These are phyloP conservation scores for Yamadazyma epiphylla DNA, from an alignment of 1,139 yeast species.

Conservation along the genomic window DNA sequence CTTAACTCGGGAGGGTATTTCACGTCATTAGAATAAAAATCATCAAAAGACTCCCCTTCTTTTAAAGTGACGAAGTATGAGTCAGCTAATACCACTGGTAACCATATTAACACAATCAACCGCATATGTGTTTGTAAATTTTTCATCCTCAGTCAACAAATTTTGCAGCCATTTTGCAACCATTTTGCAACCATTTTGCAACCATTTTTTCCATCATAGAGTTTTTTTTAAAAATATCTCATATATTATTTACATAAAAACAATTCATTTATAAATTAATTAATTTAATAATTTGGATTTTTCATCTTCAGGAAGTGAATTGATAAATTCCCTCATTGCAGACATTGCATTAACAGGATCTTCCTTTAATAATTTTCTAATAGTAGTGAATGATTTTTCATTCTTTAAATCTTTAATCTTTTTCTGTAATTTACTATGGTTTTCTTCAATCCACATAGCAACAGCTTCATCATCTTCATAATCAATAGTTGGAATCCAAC, in stretches of 20 bases:
- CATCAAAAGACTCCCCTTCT: conserved; percentile 29
- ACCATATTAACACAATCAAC: background rate
- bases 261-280: conserved; percentile 11
- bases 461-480: conserved; percentile 73
- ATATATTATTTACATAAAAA: too few species aligned
- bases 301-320: conserved; percentile 57
- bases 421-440: conserved; percentile 60
- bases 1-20: conserved; percentile 27
- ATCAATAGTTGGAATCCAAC: conserved; percentile 80
- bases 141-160: background rate
- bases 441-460: conserved; percentile 82
- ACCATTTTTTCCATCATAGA: too few species aligned
- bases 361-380: conserved; percentile 56
- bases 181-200: too few species aligned
- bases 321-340: conserved; percentile 60
- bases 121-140: background rate
- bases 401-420: conserved; percentile 61
- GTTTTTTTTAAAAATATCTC: too few species aligned
- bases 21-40: conserved; percentile 36
- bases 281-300: conserved; percentile 47
- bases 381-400: conserved; percentile 59
- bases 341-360: conserved; percentile 52
- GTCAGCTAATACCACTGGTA: conserved; percentile 1
- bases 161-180: conserved; percentile 6
- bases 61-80: conserved; percentile 25